Base-by-base conservation (phyloP, 768 basidiomycete species). In the Suillus subluteus region DNA sequence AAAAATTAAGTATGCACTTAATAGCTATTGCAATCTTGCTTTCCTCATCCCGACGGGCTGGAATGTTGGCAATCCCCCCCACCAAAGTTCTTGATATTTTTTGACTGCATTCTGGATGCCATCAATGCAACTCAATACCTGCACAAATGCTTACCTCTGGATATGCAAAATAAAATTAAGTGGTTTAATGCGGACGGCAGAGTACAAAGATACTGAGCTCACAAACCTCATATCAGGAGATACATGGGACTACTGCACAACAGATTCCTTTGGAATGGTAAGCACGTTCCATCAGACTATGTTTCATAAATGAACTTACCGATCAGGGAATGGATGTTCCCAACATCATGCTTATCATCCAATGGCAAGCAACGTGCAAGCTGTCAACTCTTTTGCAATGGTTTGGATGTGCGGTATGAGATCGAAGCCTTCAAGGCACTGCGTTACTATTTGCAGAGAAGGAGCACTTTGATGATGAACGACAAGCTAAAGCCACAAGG, bases 181-280 rank as follows among this genome's bases (percentile, higher is more conserved):
- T 78, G 72, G 68, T 78, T 77, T 52, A 73, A 79, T 59, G 66
- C 78, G 0, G 66, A 70, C 41, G 1, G 26, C 21, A 1, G 13
- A 13, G 0, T 77, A 65, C 64, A 69, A 76, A 7, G 68, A 74
- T 9, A 66, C 55, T 0, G 62, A 69, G 11, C 12, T 66, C 0
- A 64, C 68, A 4, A 37, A 35, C 3, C 63, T 78, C 21, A 41
- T 63, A 41, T 32, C 18, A 0, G 71, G 71, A 0, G 67, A 70
- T 1, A 62, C 67, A 0, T 77, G 65, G 68, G 79, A 78, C 1
- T 56, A 77, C 0, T 73, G 62, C 54, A 71, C 66, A 13, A 80
- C 78, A 0, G 79, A 79, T 44, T 71, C 77, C 58, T 79, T 79
- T 66, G 80, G 78, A 3, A 72, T 82, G 58, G 78, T 82, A 8